Conservation (phyloP, 192 early-diverging fungal species). For the Coemansia erecta region DNA sequence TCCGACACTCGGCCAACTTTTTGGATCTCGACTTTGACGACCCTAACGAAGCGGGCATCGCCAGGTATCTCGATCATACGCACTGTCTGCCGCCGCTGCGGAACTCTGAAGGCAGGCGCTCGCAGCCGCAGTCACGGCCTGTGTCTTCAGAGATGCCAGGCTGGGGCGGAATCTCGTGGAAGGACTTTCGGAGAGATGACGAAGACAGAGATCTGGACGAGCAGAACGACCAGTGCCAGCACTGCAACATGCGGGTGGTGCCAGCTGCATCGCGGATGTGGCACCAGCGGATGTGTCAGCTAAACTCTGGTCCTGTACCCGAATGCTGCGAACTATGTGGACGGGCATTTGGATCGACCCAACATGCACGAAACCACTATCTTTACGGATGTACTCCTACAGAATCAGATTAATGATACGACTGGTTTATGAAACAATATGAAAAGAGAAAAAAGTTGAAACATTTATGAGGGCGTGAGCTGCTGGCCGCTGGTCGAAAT, state of each 20-base stretch:
- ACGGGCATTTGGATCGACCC: conserved; percentile 13
- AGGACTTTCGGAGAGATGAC: conserved; percentile 13
- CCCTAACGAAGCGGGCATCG: background rate
- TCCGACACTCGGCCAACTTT: conserved; percentile 27
- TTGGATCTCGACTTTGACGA: conserved; percentile 24
- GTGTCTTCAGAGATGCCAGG: conserved; percentile 4
- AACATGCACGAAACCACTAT: conserved; percentile 44
- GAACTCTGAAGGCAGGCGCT: background rate
- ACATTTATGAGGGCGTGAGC: background rate
- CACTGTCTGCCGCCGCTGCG: conserved; percentile 11
- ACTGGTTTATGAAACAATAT: background rate
- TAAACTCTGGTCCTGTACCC: conserved; percentile 10
- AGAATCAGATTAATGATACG: background rate
- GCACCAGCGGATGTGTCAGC: conserved; percentile 43
- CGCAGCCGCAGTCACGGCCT: background rate
- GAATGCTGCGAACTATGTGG: conserved; percentile 22
- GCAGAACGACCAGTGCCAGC: conserved; percentile 10
- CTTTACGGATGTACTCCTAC: conserved; percentile 38
- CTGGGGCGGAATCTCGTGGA: conserved; percentile 32
- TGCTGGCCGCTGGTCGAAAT: conserved; percentile 45
- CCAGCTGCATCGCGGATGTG: conserved; percentile 27
- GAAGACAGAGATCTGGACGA: background rate
- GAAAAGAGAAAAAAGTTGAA: conserved; percentile 1
- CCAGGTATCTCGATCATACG: conserved; percentile 1
- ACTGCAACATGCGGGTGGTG: conserved; percentile 40